These are phyloP conservation scores for Cicer chorassanicum DNA, from an alignment of 306 rosid genomes.

Conservation along the genomic window DNA sequence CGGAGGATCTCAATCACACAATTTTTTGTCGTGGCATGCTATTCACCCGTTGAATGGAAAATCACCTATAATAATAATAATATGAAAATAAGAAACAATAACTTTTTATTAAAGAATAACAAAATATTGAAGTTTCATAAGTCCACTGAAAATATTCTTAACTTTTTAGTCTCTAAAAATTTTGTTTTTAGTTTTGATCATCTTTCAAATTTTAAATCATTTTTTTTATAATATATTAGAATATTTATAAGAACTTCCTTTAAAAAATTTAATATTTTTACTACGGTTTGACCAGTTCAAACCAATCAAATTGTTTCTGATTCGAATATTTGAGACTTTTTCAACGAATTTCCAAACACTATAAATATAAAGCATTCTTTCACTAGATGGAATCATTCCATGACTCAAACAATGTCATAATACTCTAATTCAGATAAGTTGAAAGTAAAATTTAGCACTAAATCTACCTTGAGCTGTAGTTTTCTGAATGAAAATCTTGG, in stretches of 20 bases:
- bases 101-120: background rate
- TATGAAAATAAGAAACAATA: background rate
- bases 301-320: too few relatives aligned
- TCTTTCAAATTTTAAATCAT: too few relatives aligned
- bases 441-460: background rate
- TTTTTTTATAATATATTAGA: too few relatives aligned
- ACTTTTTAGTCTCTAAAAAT: background rate
- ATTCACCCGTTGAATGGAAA: background rate
- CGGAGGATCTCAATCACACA: background rate
- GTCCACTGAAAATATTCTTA: too few relatives aligned
- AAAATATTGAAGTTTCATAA: too few relatives aligned
- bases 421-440: background rate
- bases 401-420: background rate
- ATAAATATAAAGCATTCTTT: too few relatives aligned
- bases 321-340: too few relatives aligned
- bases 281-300: too few relatives aligned
- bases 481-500: constrained; percentile 35
- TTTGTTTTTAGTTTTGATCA: too few relatives aligned
- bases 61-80: background rate
- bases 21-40: background rate
- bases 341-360: too few relatives aligned
- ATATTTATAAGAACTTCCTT: too few relatives aligned
- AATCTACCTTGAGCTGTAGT: background rate
- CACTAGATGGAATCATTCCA: background rate
- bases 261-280: too few relatives aligned